These are phyloP conservation scores for Entonaema liquescens DNA, from an alignment of 495 filamentous ascomycete genomes.

Conservation along the genomic window DNA sequence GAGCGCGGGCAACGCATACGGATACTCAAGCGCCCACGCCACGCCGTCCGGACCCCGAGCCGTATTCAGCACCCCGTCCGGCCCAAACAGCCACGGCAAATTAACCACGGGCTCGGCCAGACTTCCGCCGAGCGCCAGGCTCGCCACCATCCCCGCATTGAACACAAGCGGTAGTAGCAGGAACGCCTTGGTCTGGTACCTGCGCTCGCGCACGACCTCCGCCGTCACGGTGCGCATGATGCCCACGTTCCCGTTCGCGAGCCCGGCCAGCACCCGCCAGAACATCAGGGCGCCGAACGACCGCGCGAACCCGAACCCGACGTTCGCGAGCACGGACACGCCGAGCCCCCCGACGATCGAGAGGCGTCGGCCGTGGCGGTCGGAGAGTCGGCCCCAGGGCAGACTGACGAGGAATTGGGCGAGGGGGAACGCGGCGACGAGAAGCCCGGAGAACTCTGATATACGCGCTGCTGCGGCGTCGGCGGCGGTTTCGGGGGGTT, in stretches of 20 bases:
- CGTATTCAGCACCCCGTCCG: slow-evolving; percentile 49
- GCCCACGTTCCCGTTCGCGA: slow-evolving; percentile 80
- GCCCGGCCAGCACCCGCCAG: slow-evolving; percentile 73
- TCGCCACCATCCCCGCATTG: slow-evolving; percentile 73
- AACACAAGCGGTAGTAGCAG: slow-evolving; percentile 83
- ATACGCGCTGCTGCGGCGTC: slow-evolving; percentile 42
- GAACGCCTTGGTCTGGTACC: slow-evolving; percentile 78
- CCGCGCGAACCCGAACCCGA: slow-evolving; percentile 76
- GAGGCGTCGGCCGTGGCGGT: slow-evolving; percentile 75
- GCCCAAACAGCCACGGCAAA: slow-evolving; percentile 72
- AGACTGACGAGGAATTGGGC: slow-evolving; percentile 77
- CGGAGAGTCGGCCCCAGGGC: slow-evolving; percentile 78
- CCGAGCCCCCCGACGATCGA: slow-evolving; percentile 75
- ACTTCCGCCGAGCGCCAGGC: slow-evolving; percentile 67
- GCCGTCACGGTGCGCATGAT: slow-evolving; percentile 83
- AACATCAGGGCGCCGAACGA: slow-evolving; percentile 74
- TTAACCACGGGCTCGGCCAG: slow-evolving; percentile 75
- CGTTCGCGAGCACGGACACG: slow-evolving; percentile 72
- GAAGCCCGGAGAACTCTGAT: slow-evolving; percentile 67
- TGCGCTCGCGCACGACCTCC: slow-evolving; percentile 70
- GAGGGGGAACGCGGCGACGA: slow-evolving; percentile 78
- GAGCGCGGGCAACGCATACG: slow-evolving; percentile 54
- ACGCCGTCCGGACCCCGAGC: slow-evolving; percentile 43
- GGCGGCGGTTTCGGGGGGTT: slow-evolving; percentile 45
- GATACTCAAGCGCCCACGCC: slow-evolving; percentile 44